Base-by-base conservation (phyloP, 441 rosid genomes). In the Breynia disticha region DNA sequence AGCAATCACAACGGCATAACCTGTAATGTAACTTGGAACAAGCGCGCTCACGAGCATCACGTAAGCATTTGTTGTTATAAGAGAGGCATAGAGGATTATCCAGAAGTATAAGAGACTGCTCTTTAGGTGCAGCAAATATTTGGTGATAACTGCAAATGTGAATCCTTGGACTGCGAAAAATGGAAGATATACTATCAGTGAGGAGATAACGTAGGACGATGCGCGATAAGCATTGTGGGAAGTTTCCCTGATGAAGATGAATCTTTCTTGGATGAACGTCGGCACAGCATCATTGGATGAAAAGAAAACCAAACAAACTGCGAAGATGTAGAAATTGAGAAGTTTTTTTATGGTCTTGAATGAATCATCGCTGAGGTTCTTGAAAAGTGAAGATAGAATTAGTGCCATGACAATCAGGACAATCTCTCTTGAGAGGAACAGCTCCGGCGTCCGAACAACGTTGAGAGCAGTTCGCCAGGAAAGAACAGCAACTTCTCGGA, bases 271-370 rank as follows among this genome's bases (percentile, higher is more conserved):
- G 62, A 84, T 84, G 75, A 81, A 84, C 11, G 79, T 77, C 5
- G 87, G 85, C 59, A 84, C 85, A 0, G 81, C 87, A 5, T 83
- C 90, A 12, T 83, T 83, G 3, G 86, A 83, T 50, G 90, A 80
- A 69, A 80, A 83, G 70, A 80, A 83, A 43, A 80, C 63, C 7
- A 80, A 61, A 55, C 86, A 80, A 24, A 80, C 72, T 1, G 87
- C 55, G 21, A 80, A 83, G 49, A 79, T 78, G 71, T 80, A 83
- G 77, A 80, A 83, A 55, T 80, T 80, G 57, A 78, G 77, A 56
- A 83, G 76, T 54, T 59, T 41, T 52, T 75, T 70, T 35, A 83
- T 70, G 35, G 75, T 70, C 57, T 55, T 55, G 66, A 75, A 79
- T 19, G 60, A 45, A 8, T 38, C 0, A 0, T 66, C 55, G 5